These are phyloP conservation scores for Austroboletus festivus DNA, from an alignment of 768 basidiomycete genomes.

Conservation along the genomic window DNA sequence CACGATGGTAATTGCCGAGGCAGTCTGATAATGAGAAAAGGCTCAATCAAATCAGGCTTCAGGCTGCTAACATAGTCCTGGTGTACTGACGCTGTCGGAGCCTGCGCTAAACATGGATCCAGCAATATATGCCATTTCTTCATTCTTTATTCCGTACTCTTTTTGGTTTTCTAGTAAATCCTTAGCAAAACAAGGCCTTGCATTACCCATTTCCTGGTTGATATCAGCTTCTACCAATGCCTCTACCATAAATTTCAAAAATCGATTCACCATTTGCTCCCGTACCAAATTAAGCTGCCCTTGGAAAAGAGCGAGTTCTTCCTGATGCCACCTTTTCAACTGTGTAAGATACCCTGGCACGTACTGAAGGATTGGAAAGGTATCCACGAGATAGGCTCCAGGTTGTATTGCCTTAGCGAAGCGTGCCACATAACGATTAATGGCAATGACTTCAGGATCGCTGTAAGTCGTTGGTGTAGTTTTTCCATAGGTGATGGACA, in stretches of 20 bases:
- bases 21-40: constrained; percentile 21
- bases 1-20: constrained; percentile 49
- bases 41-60: neutral
- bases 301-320: constrained; percentile 35
- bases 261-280: constrained; percentile 26
- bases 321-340: constrained; percentile 49
- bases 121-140: constrained; percentile 38
- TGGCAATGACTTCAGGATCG: constrained; percentile 33
- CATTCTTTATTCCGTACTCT: constrained; percentile 29
- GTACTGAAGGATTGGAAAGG: constrained; percentile 21
- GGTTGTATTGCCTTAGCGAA: constrained; percentile 25
- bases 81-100: constrained; percentile 35
- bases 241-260: too few species aligned
- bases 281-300: constrained; percentile 29
- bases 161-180: constrained; percentile 37
- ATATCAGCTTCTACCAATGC: neutral
- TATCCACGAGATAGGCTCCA: constrained; percentile 28
- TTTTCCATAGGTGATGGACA: constrained; percentile 41
- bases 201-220: constrained; percentile 23
- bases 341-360: constrained; percentile 42
- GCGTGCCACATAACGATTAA: constrained; percentile 26
- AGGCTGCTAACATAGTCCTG: neutral
- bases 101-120: constrained; percentile 45
- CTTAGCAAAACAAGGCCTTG: constrained; percentile 33
- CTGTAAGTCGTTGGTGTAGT: constrained; percentile 35